Evolutionary conservation across 2,329 filamentous ascomycete species (phyloP).

Genomic region (Dothideomycetidae sp.): DNA sequence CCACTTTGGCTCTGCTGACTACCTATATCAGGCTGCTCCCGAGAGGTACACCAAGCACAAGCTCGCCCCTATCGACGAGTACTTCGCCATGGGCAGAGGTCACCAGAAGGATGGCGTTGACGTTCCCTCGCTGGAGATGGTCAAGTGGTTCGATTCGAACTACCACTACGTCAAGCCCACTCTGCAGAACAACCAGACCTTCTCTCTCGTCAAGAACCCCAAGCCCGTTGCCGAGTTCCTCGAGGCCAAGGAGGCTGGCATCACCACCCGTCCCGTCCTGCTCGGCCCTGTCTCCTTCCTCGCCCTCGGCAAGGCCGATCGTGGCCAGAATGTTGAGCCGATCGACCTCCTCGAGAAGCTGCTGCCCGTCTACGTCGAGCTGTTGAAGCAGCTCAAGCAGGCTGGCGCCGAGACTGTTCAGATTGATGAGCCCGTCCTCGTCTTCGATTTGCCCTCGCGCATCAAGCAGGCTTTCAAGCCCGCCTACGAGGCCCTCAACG

Average conservation of each 20-base stretch:
- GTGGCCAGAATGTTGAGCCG: constrained; percentile 77
- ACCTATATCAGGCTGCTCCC: constrained; percentile 68
- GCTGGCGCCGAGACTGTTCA: constrained; percentile 94
- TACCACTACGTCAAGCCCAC: constrained; percentile 99
- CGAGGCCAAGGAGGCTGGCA: constrained; percentile 95
- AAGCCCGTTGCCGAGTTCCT: constrained; percentile 92
- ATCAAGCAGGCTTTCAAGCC: constrained; percentile 97
- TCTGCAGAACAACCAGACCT: constrained; percentile 89
- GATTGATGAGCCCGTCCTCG: constrained; percentile 94
- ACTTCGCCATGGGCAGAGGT: constrained; percentile 99
- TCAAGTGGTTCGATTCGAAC: constrained; percentile 99
- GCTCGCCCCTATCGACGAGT: constrained; percentile 81
- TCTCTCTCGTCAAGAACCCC: constrained; percentile 73
- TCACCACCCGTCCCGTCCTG: constrained; percentile 82
- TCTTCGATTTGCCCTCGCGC: constrained; percentile 82
- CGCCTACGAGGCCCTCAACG: constrained; percentile 75
- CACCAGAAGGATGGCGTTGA: constrained; percentile 91
- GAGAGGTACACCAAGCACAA: constrained; percentile 86
- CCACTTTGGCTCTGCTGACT: too few relatives aligned
- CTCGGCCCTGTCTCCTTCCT: constrained; percentile 97
- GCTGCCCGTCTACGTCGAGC: constrained; percentile 84
- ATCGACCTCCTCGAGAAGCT: constrained; percentile 90
- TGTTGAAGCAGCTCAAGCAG: constrained; percentile 83
- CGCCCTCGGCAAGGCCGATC: constrained; percentile 93
- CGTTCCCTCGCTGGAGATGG: constrained; percentile 87